Conservation (phyloP, 345 rosid species). For the Populus ilicifolia region DNA sequence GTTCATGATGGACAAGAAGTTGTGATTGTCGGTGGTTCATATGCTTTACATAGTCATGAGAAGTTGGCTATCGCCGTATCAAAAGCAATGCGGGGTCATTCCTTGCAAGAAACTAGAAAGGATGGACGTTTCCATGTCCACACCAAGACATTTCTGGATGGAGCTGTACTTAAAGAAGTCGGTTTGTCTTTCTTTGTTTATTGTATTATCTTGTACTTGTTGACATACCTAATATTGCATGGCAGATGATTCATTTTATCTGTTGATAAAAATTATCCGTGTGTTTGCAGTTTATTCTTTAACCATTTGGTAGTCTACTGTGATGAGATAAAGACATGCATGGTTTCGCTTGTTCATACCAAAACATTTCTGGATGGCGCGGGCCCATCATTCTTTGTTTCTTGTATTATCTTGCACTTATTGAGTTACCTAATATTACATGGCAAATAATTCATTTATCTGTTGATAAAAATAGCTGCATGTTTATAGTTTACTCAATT, state of each 20-base stretch:
- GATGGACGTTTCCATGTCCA: constrained; percentile 97
- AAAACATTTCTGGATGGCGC: constrained; percentile 95
- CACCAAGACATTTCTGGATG: constrained; percentile 91
- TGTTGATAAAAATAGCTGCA: neutral
- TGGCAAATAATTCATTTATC: neutral
- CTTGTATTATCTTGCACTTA: neutral
- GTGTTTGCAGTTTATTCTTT: neutral
- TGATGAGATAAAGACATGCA: neutral
- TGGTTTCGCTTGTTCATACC: constrained; percentile 74
- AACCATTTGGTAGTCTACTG: neutral
- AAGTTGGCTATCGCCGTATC: constrained; percentile 96
- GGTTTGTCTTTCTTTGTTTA: constrained; percentile 20
- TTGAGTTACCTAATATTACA: neutral
- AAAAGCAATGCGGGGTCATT: constrained; percentile 96
- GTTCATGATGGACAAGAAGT: constrained; percentile 92
- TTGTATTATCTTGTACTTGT: neutral
- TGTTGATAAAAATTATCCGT: neutral
- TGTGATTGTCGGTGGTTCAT: constrained; percentile 80
- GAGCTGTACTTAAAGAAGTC: constrained; percentile 95
- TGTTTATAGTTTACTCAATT: neutral
- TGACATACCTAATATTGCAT: neutral
- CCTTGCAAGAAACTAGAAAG: constrained; percentile 90
- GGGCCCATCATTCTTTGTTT: constrained; percentile 21
- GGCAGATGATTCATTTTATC: neutral
- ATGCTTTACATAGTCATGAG: constrained; percentile 87